Evolutionary conservation across 306 rosid species (phyloP).

Genomic region (Vigna trinervia): DNA sequence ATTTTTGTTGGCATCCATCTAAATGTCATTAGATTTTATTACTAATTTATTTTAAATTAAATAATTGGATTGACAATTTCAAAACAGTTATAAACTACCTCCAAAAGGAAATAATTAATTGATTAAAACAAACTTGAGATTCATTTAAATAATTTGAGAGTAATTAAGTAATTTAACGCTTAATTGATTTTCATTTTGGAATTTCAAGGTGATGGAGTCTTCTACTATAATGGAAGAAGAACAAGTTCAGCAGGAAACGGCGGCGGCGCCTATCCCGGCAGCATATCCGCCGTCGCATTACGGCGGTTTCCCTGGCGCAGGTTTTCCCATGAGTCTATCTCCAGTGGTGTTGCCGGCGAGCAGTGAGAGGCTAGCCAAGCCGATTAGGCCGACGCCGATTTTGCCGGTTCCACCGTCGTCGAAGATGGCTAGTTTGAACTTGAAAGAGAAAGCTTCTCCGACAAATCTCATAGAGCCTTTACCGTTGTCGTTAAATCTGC

Average conservation of each 20-base stretch:
- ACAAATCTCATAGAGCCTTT: slow-evolving; percentile 38
- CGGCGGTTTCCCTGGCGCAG: slow-evolving; percentile 49
- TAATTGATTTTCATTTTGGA: not conserved
- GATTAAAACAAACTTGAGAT: not conserved
- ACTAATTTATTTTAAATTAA: no score
- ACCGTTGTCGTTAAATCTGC: slow-evolving; percentile 63
- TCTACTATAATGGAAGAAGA: slow-evolving; percentile 60
- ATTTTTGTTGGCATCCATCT: no score
- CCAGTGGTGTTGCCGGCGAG: slow-evolving; percentile 49
- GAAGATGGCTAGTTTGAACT: slow-evolving; percentile 68
- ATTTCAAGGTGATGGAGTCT: slow-evolving; percentile 59
- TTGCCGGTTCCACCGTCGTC: slow-evolving; percentile 71
- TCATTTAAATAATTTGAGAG: not conserved
- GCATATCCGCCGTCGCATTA: slow-evolving; percentile 48
- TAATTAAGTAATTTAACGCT: not conserved
- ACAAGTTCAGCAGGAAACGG: slow-evolving; percentile 46
- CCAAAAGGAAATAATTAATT: no score
- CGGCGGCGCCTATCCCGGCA: slow-evolving; percentile 13
- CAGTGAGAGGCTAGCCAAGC: slow-evolving; percentile 49
- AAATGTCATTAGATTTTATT: no score
- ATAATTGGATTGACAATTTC: not conserved
- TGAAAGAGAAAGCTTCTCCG: slow-evolving; percentile 55
- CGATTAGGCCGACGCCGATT: slow-evolving; percentile 71
- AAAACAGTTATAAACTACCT: not conserved
- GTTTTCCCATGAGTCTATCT: slow-evolving; percentile 49